Evolutionary conservation across 306 rosid species (phyloP).

Genomic region (Ormosia semicastrata): DNA sequence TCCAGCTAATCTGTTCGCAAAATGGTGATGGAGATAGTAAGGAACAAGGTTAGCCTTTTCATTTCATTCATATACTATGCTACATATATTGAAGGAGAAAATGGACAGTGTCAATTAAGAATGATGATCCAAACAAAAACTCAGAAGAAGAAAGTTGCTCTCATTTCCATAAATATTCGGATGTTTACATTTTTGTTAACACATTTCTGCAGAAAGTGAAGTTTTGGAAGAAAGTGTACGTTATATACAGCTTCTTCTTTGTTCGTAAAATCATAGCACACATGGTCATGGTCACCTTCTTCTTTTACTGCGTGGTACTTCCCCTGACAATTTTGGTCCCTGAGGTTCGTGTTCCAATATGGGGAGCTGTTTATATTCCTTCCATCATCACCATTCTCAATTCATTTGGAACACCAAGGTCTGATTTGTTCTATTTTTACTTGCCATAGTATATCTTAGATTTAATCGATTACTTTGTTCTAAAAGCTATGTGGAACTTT

Average conservation of each 20-base stretch:
- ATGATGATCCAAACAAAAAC: not conserved
- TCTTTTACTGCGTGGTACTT: conserved; percentile 90
- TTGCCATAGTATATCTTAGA: not conserved
- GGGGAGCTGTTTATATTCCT: conserved; percentile 99
- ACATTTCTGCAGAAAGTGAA: conserved; percentile 68
- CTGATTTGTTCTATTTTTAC: not conserved
- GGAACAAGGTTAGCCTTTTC: conserved; percentile 63
- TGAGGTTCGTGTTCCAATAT: conserved; percentile 93
- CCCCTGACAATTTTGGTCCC: conserved; percentile 95
- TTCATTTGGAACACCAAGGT: conserved; percentile 99
- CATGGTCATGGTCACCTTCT: conserved; percentile 91
- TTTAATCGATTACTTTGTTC: not conserved
- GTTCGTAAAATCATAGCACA: conserved; percentile 96
- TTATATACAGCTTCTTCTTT: conserved; percentile 95
- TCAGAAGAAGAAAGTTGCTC: not conserved
- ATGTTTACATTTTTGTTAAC: not conserved
- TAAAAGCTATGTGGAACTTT: conserved; percentile 15
- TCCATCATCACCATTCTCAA: conserved; percentile 94
- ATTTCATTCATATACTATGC: not conserved
- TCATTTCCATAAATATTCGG: not conserved
- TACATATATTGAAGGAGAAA: too few relatives aligned
- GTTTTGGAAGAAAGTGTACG: conserved; percentile 93
- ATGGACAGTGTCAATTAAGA: not conserved
- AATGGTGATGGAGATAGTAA: conserved; percentile 90
- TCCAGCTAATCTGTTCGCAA: conserved; percentile 97